Evolutionary conservation across 1,284 basidiomycete species (phyloP), one percentile per base, ranked within the genome.

Genomic region (Wolfiporia cocos): DNA sequence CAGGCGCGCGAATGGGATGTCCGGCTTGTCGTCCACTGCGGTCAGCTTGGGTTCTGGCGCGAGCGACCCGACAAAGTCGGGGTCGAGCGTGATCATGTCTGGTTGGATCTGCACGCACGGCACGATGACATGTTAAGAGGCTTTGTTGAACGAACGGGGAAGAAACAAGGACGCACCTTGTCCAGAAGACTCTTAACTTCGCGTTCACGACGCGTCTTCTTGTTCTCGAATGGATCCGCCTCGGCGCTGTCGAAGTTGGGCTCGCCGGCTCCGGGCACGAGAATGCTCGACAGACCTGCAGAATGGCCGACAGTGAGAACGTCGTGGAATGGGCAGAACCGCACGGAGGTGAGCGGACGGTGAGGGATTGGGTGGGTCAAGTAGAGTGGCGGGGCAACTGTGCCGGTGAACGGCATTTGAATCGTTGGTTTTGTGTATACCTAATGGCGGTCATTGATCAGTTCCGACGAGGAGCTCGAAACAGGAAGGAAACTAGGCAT

Each of bases 321-420:
- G 66, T 99, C 95, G 59, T 94, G 90, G 70, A 90, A 98, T 4
- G 95, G 94, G 51, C 86, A 86, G 65, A 97, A 95, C 31, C 80
- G 69, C 26, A 87, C 64, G 20, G 81, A 80, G 19, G 78, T 68
- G 37, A 91, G 64, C 41, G 87, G 75, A 26, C 82, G 70, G 52
- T 81, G 70, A 18, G 86, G 76, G 41, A 91, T 76, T 2, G 84
- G 75, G 55, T 92, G 87, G 0, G 90, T 92, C 47, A 96, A 69
- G 63, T 96, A 96, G 1, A 93, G 72, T 0, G 82, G 83, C 2
- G 93, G 92, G 0, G 79, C 69, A 0, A 69, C 66, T 35, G 67
- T 69, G 0, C 63, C 61, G 15, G 73, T 53, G 47, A 78, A 73
- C 1, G 75, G 65, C 0, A 73, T 64, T 37, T 81, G 74, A 55